Percentiles rank a stretch among this genome's conserved stretches.
Conservation (phyloP, 495 filamentous ascomycete genomes). For the Aspergillus panamensis region DNA sequence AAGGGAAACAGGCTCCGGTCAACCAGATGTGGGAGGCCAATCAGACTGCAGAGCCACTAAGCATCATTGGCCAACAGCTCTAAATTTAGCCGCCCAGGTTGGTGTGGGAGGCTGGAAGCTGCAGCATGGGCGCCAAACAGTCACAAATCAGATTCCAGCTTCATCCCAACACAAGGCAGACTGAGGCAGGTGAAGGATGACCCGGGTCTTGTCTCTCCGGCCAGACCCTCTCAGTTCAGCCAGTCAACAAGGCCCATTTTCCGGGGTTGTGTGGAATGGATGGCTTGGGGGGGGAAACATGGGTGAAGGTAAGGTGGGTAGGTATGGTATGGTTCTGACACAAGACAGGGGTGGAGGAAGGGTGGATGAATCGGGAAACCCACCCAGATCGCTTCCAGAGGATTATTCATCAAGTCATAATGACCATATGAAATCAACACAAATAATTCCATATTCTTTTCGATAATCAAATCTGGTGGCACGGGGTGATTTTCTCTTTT, state of each 20-base stretch:
- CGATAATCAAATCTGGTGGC: slow-evolving; percentile 7
- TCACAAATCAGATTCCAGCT: slow-evolving; percentile 33
- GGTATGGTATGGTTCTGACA: slow-evolving; percentile 15
- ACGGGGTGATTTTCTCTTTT: slow-evolving; percentile 5
- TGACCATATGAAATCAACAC: slow-evolving; percentile 3
- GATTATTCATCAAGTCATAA: slow-evolving; percentile 1
- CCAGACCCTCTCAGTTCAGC: background rate
- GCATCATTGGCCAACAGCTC: slow-evolving; percentile 29
- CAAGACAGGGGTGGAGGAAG: slow-evolving; percentile 15
- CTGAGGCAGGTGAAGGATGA: slow-evolving; percentile 1
- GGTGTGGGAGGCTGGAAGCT: slow-evolving; percentile 27
- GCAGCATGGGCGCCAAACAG: slow-evolving; percentile 38
- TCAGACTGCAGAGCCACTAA: slow-evolving; percentile 14
- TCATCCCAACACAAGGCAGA: slow-evolving; percentile 21
- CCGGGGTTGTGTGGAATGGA: slow-evolving; percentile 9
- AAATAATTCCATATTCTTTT: slow-evolving; percentile 13
- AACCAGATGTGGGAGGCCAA: slow-evolving; percentile 20
- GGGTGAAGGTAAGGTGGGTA: background rate
- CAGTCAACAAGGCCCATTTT: slow-evolving; percentile 10
- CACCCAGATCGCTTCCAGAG: slow-evolving; percentile 15
- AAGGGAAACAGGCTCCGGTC: slow-evolving; percentile 16
- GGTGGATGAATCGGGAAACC: slow-evolving; percentile 12
- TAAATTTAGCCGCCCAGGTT: slow-evolving; percentile 45
- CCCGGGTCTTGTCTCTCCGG: slow-evolving; percentile 2
- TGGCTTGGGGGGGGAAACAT: slow-evolving; percentile 9